These are phyloP conservation scores for Sapria himalayana DNA, from an alignment of 345 rosid genomes.

Conservation along the genomic window DNA sequence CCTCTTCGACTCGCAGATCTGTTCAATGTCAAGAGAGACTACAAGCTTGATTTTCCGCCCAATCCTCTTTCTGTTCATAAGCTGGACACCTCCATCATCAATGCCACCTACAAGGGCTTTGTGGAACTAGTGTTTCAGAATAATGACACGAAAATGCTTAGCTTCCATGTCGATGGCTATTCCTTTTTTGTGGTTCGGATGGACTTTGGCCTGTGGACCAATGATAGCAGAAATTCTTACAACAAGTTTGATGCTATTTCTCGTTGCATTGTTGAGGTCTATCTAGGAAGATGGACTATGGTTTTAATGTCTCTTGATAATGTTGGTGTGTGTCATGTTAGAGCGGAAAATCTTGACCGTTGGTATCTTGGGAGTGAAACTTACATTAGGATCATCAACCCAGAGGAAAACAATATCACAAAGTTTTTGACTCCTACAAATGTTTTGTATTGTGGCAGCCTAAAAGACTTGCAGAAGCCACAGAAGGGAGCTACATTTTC, in stretches of 20 bases:
- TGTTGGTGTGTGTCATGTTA: constrained; percentile 73
- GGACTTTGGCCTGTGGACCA: constrained; percentile 62
- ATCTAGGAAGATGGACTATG: constrained; percentile 88
- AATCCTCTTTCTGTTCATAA: constrained; percentile 41
- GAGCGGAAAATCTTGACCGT: constrained; percentile 78
- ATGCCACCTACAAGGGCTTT: constrained; percentile 43
- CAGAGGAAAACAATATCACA: constrained; percentile 63
- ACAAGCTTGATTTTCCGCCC: constrained; percentile 46
- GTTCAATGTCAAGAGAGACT: constrained; percentile 65
- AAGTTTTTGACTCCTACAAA: constrained; percentile 53
- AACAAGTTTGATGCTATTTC: constrained; percentile 42
- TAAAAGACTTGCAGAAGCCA: constrained; percentile 33
- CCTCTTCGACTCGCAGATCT: constrained; percentile 71
- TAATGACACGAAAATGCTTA: constrained; percentile 44
- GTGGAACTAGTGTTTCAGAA: constrained; percentile 66
- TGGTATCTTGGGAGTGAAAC: constrained; percentile 93
- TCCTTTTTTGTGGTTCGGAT: constrained; percentile 67
- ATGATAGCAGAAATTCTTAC: constrained; percentile 29
- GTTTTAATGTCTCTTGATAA: constrained; percentile 55
- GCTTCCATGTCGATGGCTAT: constrained; percentile 85
- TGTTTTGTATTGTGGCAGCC: constrained; percentile 71
- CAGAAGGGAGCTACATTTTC: no score
- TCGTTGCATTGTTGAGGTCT: constrained; percentile 61
- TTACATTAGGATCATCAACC: constrained; percentile 60
- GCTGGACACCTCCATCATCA: constrained; percentile 71